Evolutionary conservation across 2,329 filamentous ascomycete species (phyloP), one percentile per base, ranked within the genome.

Genomic region (Aspergillus chevalieri): DNA sequence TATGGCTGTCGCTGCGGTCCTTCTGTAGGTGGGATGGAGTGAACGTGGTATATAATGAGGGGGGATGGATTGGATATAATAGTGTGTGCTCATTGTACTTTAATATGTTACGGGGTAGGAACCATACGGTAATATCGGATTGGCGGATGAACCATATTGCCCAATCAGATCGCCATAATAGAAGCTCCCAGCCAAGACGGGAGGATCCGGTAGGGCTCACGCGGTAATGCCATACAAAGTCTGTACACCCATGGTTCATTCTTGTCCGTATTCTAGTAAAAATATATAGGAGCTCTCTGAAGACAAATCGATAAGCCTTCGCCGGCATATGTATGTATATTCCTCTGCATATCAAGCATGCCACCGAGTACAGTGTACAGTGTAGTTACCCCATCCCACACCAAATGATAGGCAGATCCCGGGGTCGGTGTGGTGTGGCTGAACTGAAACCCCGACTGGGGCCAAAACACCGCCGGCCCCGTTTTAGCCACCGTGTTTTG

Each of bases 101-200:
- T 30, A 30, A 30, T 30, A 30, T 30, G 26, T 30, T 30, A 30
- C 9, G 9, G 7, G 9, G 9, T 9, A 28, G 9, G 26, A 28
- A 28, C 12, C 26, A 30, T 30, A 30, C 26, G 26, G 26, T 30
- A 30, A 30, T 30, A 30, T 30, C 26, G 26, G 26, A 12, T 12
- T 30, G 26, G 26, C 26, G 10, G 26, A 30, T 30, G 26, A 17
- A 3, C 34, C 34, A n/a, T 3, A 36, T 17, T 36, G n/a, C 14
- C 34, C 34, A 36, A 36, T 36, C 34, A 36, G 19, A 41, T 17
- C 10, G 10, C 38, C 38, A 21, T 41, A 21, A 6, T 19, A 17
- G 15, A 41, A 59, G 55, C 53, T 57, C 46, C 30, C 45, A 50
- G 55, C 57, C 57, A 57, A 59, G 57, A 49, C 57, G 57, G 57